Conservation (phyloP, 2,329 filamentous ascomycete genomes). For the Diaporthe sp. region DNA sequence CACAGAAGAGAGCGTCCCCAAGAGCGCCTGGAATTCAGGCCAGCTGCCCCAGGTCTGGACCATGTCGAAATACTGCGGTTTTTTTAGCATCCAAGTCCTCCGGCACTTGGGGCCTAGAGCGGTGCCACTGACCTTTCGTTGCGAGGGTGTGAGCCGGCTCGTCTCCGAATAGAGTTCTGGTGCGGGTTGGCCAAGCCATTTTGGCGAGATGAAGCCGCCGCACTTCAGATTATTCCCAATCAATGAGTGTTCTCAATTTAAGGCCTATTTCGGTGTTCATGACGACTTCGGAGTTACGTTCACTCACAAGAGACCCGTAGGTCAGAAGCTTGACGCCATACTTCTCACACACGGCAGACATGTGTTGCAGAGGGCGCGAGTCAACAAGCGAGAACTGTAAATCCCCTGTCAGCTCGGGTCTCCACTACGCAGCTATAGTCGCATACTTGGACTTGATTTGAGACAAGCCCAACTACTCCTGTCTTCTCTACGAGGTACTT, state of each 20-base stretch:
- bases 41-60: conserved; percentile 51
- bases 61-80: conserved; percentile 49
- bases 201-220: conserved; percentile 53
- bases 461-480: conserved; percentile 49
- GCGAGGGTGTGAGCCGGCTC: conserved; percentile 51
- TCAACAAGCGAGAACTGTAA: conserved; percentile 53
- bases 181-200: conserved; percentile 50
- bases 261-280: no score
- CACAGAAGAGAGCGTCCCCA: conserved; percentile 45
- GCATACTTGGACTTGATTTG: conserved; percentile 54
- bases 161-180: conserved; percentile 51
- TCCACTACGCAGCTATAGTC: not conserved
- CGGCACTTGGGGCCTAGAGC: no score
- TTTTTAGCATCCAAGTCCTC: not conserved
- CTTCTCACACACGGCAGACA: conserved; percentile 48
- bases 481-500: conserved; percentile 50
- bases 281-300: not conserved
- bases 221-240: conserved; percentile 42
- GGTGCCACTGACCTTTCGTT: conserved; percentile 48
- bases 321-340: conserved; percentile 52
- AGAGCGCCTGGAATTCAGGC: conserved; percentile 49
- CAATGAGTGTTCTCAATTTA: not conserved
- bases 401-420: not conserved
- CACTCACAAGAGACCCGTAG: conserved; percentile 52
- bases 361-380: conserved; percentile 49